phyloP scores from a whole-genome alignment of 768 basidiomycete genomes.

The Lactarius akahatsu region DNA sequence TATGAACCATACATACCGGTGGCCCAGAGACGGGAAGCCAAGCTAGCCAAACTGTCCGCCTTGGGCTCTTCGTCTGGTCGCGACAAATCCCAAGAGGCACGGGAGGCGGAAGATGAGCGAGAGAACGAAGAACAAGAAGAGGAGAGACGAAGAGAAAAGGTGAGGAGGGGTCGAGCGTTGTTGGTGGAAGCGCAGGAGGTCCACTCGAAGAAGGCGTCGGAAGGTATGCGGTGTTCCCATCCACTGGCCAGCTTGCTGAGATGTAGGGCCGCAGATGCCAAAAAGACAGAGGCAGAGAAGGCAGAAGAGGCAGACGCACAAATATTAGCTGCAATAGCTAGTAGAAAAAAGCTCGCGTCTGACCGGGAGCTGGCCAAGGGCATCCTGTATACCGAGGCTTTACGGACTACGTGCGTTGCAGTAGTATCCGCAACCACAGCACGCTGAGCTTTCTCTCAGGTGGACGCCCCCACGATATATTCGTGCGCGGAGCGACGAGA shows the following conservation, averaged over 20 bases:
- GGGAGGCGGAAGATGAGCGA: constrained; percentile 59
- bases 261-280: constrained; percentile 55
- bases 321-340: constrained; percentile 88
- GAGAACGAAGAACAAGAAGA: constrained; percentile 80
- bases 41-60: constrained; percentile 71
- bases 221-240: constrained; percentile 51
- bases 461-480: constrained; percentile 90
- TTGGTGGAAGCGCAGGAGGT: constrained; percentile 95
- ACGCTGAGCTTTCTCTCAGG: constrained; percentile 42
- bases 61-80: constrained; percentile 56
- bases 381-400: constrained; percentile 82
- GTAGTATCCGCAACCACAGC: constrained; percentile 9
- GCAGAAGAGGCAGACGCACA: constrained; percentile 87
- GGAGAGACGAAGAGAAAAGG: constrained; percentile 68
- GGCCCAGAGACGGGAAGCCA: constrained; percentile 77
- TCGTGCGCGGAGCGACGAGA: constrained; percentile 62
- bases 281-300: constrained; percentile 85
- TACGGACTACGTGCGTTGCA: constrained; percentile 72
- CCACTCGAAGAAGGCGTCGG: constrained; percentile 74
- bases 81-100: constrained; percentile 44
- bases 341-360: constrained; percentile 86
- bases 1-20: constrained; percentile 90
- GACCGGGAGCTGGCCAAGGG: constrained; percentile 93
- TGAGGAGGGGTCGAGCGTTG: constrained; percentile 81
- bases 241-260: constrained; percentile 6